Base-by-base conservation (phyloP, 2,329 filamentous ascomycete species). In the Botrytis pseudocinerea region DNA sequence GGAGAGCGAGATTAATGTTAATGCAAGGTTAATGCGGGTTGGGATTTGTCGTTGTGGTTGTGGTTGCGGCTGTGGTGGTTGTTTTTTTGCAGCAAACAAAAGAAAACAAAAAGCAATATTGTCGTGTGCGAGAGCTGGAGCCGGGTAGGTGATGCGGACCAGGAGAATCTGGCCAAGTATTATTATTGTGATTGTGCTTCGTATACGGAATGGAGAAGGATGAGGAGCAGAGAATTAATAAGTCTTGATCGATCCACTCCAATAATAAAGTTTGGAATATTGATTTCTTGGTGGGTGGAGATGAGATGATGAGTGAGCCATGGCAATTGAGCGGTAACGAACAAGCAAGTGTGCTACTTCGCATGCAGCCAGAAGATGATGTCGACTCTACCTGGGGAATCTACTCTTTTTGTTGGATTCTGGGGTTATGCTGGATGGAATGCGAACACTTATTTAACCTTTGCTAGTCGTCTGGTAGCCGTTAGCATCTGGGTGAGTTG, bases 201-300 rank as follows among this genome's bases (percentile, higher is more conserved):
- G 51, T 54, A 51, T 35, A 60, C 32, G 18, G 20, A 38, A 38
- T 38, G 4, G 35, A 38, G 4, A 4, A 6, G 35, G 35, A 38
- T 60, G 57, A 25, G 35, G 16, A 4, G 12, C 1, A 14, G 40
- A 61, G 35, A n/a, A 61, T 25, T 61, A 5, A 32, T 61, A 5
- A 32, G 22, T 40, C 59, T 25, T 32, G 22, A 8, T 38, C 59
- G 22, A 61, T 38, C 35, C 59, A 61, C 59, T 61, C 6, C 5
- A 8, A 18, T 4, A 28, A 54, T 38, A 61, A 61, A 61, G 32
- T 32, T 61, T 61, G 59, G 59, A n/a, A 61, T 38, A 61, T 40
- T 40, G 32, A 61, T 61, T 61, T 61, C 59, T 61, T 61, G 59
- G 59, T 61, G 59, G n/a, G 59, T 61, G 59, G 59, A n/a, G 59